Evolutionary conservation across 192 early-diverging fungal species (phyloP).

Genomic region (Irineochytrium annulatum): DNA sequence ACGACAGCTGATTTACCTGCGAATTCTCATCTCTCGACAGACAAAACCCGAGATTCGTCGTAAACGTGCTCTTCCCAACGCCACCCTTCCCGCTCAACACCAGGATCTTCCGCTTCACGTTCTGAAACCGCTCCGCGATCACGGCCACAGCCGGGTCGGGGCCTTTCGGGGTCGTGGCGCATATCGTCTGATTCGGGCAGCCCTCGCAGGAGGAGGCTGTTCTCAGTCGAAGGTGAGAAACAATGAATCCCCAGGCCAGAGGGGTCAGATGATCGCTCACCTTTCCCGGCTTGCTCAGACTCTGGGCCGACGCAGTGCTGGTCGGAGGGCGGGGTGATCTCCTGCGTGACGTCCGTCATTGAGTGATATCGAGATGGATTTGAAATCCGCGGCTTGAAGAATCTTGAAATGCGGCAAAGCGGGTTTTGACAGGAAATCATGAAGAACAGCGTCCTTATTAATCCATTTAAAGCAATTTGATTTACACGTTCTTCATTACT

Average conservation of each 20-base stretch:
- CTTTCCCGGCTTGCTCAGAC: constrained; percentile 46
- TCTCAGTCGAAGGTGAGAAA: background rate
- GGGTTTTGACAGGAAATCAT: too few species aligned
- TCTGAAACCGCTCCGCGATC: constrained; percentile 37
- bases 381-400: too few species aligned
- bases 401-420: too few species aligned
- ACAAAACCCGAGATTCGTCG: constrained; percentile 64
- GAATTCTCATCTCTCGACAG: constrained; percentile 35
- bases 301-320: constrained; percentile 50
- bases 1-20: constrained; percentile 22
- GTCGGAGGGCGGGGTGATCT: too few species aligned
- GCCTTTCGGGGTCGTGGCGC: constrained; percentile 38
- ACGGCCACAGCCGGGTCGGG: constrained; percentile 49
- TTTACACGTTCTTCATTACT: too few species aligned
- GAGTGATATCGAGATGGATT: too few species aligned
- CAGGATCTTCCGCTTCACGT: constrained; percentile 82
- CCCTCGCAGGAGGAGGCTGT: constrained; percentile 43
- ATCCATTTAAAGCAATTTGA: too few species aligned
- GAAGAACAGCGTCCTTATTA: too few species aligned
- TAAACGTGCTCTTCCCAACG: constrained; percentile 95
- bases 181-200: constrained; percentile 50
- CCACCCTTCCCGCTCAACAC: constrained; percentile 97
- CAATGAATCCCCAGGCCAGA: background rate
- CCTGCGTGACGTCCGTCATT: too few species aligned
- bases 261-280: constrained; percentile 10